A percentile compares a stretch with the other conserved stretches of the same genome.
Evolutionary conservation across 83 land plant genomes (phyloP).

Genomic region (Larix sibirica): DNA sequence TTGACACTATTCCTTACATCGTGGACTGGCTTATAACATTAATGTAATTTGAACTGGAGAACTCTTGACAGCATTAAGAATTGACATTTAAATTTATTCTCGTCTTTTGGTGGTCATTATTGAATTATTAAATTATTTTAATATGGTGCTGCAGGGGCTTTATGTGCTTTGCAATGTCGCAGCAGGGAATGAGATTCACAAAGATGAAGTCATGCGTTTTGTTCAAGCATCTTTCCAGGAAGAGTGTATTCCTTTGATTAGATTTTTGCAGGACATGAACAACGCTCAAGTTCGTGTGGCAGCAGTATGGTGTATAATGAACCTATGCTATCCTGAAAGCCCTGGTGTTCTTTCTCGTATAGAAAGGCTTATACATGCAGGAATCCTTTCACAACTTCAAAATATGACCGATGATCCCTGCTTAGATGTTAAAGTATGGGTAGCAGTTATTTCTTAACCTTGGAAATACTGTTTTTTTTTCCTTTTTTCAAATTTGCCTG

Average conservation of each 20-base stretch:
- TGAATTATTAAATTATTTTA: not conserved
- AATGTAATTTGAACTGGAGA: too few species aligned
- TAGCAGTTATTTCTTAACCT: not conserved
- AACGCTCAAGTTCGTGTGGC: slow-evolving; percentile 72
- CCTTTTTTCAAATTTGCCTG: not conserved
- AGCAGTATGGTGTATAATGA: slow-evolving; percentile 75
- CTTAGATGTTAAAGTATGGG: slow-evolving; percentile 84
- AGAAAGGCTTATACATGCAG: slow-evolving; percentile 65
- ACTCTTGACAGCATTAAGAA: too few species aligned
- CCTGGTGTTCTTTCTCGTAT: slow-evolving; percentile 55
- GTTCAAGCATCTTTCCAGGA: slow-evolving; percentile 29
- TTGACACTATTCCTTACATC: not conserved
- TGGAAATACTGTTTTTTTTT: not conserved
- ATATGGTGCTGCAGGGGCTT: slow-evolving; percentile 65
- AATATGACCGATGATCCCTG: slow-evolving; percentile 87
- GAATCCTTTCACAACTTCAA: slow-evolving; percentile 74
- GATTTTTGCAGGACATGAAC: slow-evolving; percentile 70
- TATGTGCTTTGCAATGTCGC: slow-evolving; percentile 84
- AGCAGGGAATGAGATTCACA: slow-evolving; percentile 72
- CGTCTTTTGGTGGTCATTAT: too few species aligned
- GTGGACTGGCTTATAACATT: too few species aligned
- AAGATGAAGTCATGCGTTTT: slow-evolving; percentile 80
- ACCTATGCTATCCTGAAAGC: slow-evolving; percentile 64
- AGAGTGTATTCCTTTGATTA: slow-evolving; percentile 29
- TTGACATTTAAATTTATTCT: too few species aligned